phyloP scores from a whole-genome alignment of 2,329 filamentous ascomycete genomes.

The Xenosphaeropsis pyriputrescens region DNA sequence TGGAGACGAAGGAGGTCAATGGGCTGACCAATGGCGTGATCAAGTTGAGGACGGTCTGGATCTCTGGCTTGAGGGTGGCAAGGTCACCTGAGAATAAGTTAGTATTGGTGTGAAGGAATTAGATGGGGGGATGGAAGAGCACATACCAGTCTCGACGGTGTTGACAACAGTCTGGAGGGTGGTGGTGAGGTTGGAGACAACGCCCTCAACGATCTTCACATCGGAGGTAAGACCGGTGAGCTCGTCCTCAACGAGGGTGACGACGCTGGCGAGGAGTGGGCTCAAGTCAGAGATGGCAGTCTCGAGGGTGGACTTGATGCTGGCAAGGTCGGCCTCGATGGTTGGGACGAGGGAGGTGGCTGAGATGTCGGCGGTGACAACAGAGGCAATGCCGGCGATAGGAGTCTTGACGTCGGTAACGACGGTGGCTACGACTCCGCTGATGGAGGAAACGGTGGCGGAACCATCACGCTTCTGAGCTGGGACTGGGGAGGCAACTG shows the following conservation, averaged over 20 bases:
- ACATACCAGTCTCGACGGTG: not conserved
- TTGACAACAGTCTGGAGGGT: not conserved
- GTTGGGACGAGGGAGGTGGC: not conserved
- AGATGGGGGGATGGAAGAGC: not conserved
- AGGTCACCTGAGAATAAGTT: constrained; percentile 1
- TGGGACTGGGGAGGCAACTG: not conserved
- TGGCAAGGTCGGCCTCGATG: constrained; percentile 1
- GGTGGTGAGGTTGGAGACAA: not conserved
- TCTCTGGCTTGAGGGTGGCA: constrained; percentile 2
- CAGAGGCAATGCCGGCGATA: not conserved
- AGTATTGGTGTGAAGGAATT: not conserved
- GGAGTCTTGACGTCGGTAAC: constrained; percentile 1
- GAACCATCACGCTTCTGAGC: constrained; percentile 1
- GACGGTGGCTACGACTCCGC: constrained; percentile 1
- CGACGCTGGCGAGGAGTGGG: too few species aligned
- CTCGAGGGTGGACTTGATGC: not conserved
- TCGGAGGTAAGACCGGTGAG: not conserved
- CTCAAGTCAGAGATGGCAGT: not conserved
- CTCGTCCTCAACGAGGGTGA: too few species aligned
- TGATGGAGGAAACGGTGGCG: not conserved
- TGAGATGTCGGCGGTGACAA: not conserved
- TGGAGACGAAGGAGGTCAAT: constrained; percentile 1
- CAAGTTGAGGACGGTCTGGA: constrained; percentile 2
- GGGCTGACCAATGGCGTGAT: constrained; percentile 3
- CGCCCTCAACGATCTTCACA: not conserved